Percentiles rank a stretch among this genome's conserved stretches.
Conservation (phyloP, 2,329 filamentous ascomycete genomes). For the Phialophora expanda region DNA sequence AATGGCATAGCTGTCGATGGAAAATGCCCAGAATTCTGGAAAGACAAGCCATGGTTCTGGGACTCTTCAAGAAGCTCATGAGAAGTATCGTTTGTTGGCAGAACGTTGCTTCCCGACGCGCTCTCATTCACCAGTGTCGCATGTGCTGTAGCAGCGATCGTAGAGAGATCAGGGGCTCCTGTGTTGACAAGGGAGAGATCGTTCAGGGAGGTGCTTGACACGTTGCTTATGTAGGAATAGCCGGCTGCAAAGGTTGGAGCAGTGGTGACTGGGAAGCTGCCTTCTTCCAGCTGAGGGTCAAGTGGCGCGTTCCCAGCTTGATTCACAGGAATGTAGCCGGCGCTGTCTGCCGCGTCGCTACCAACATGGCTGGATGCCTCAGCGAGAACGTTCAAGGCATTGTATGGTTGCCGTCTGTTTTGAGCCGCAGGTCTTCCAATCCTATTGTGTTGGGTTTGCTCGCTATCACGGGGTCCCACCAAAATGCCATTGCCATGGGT, state of each 20-base stretch:
- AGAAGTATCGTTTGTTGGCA: constrained; percentile 14
- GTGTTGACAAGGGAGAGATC: constrained; percentile 15
- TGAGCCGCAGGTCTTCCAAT: constrained; percentile 32
- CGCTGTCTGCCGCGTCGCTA: constrained; percentile 14
- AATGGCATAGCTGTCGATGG: background rate
- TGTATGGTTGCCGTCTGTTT: constrained; percentile 67
- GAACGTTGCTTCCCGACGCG: background rate
- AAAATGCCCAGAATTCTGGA: background rate
- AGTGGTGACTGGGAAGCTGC: constrained; percentile 17
- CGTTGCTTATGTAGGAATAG: constrained; percentile 12
- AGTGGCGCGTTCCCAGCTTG: constrained; percentile 10
- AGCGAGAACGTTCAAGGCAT: constrained; percentile 81
- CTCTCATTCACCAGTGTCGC: constrained; percentile 48
- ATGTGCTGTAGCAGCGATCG: constrained; percentile 54
- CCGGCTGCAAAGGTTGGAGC: background rate
- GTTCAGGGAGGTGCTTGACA: constrained; percentile 14
- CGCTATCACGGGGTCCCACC: too few species aligned
- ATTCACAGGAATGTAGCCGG: constrained; percentile 13
- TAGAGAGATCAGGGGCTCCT: constrained; percentile 50
- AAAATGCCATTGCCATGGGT: background rate
- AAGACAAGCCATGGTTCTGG: constrained; percentile 5
- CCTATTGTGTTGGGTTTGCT: background rate
- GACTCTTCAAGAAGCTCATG: constrained; percentile 12
- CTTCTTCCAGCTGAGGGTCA: constrained; percentile 27
- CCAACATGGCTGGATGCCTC: constrained; percentile 84